Base-by-base conservation (phyloP, 352 stramenopile genomes). In the Globisporangium apiculatum region DNA sequence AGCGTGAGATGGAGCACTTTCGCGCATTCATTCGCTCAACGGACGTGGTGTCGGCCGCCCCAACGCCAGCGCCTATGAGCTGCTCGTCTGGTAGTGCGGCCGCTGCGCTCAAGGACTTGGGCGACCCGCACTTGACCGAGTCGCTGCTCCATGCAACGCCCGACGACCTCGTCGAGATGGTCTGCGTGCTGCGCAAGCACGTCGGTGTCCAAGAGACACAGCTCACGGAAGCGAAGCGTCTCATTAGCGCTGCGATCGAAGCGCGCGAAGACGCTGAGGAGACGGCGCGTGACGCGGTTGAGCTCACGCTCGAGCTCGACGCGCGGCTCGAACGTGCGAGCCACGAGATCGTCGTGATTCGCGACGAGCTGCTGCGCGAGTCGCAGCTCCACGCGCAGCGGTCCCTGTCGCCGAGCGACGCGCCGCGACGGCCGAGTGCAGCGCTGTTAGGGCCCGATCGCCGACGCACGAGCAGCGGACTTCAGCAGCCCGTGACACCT, bases 1-100 rank as follows among this genome's bases (percentile, higher is more conserved):
- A 88, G 58, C 72, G 73, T 36, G 83, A 94, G 62, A 90, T 94
- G 81, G 81, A 94, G 63, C 81, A 94, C 58, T 94, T 94, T 60
- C 79, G 81, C n/a, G 79, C 88, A 63, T 91, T 91, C 55, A 88
- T 94, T 52, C 77, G 76, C 46, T 75, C 58, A 9, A 89, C 82
- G 5, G 82, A 92, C 54, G 72, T 71, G 60, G 65, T 63, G 24
- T 57, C 71, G 8, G 71, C 56, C 31, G 40, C 62, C 15, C 18
- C 69, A 18, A 69, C 56, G 40, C 38, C 62, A 12, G 15, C 69
- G 35, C 53, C 55, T 5, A 58, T 67, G 49, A 51, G 64, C 31
- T 42, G 24, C 24, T 31, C 24, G 24, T 31, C 24, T 31, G 24
- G 24, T 31, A 43, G 40, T 12, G 40, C 41, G 2, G 45, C 45